A percentile compares a stretch with the other conserved stretches of the same genome.
These are phyloP conservation scores for Peziza echinospora DNA, from an alignment of 495 filamentous ascomycete species.

Conservation along the genomic window DNA sequence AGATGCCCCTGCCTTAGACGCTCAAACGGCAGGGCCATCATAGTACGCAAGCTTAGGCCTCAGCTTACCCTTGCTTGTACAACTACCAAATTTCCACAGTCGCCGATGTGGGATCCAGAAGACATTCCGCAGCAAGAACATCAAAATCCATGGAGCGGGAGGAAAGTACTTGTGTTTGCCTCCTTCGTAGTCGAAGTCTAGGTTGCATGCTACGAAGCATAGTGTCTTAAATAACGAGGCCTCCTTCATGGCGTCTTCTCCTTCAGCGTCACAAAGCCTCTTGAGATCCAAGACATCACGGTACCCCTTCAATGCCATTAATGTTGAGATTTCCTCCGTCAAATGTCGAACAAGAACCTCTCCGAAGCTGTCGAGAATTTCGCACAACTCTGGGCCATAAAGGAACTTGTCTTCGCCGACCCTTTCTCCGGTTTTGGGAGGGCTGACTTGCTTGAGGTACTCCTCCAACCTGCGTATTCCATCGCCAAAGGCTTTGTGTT, in stretches of 20 bases:
- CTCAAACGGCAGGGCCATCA: no score
- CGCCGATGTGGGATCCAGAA: constrained; percentile 18
- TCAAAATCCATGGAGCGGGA: constrained; percentile 18
- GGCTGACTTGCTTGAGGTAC: constrained; percentile 22
- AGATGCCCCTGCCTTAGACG: no score
- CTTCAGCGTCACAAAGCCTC: constrained; percentile 9
- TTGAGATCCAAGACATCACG: constrained; percentile 19
- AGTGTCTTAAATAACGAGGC: constrained; percentile 7
- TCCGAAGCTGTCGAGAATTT: constrained; percentile 26
- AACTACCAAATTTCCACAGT: constrained; percentile 25
- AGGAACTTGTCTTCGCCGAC: neutral
- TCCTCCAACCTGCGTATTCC: constrained; percentile 21
- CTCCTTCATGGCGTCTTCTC: constrained; percentile 16
- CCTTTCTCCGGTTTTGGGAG: neutral
- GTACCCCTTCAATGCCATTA: constrained; percentile 16
- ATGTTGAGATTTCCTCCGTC: constrained; percentile 24
- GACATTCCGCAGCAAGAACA: constrained; percentile 11
- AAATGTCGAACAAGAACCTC: constrained; percentile 22
- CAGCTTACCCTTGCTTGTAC: constrained; percentile 20
- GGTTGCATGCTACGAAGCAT: constrained; percentile 20
- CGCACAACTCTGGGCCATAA: constrained; percentile 17
- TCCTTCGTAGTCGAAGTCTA: constrained; percentile 25
- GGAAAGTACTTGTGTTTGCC: constrained; percentile 22
- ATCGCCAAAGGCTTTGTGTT: constrained; percentile 26
- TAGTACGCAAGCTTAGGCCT: constrained; percentile 3